These are phyloP conservation scores for Diaporthe sp. DNA, from an alignment of 2,329 filamentous ascomycete species.

Conservation along the genomic window DNA sequence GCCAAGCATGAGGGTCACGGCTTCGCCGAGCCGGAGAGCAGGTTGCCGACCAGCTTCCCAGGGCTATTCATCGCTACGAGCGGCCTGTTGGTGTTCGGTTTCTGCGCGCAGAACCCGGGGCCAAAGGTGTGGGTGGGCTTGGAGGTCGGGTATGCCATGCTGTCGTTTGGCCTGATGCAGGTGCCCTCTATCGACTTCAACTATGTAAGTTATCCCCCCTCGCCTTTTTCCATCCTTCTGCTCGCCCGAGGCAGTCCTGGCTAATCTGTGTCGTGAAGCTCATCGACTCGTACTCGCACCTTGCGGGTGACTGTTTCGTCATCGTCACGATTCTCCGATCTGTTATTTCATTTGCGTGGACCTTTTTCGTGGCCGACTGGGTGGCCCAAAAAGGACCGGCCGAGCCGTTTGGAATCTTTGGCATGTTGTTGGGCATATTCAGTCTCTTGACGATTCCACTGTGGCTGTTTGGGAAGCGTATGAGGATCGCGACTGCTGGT, in stretches of 20 bases:
- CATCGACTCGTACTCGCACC: constrained; percentile 63
- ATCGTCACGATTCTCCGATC: constrained; percentile 64
- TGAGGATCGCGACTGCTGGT: constrained; percentile 53
- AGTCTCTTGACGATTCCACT: constrained; percentile 53
- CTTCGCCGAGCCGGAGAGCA: constrained; percentile 52
- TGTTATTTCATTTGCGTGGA: constrained; percentile 67
- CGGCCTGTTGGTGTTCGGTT: constrained; percentile 55
- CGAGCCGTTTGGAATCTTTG: constrained; percentile 67
- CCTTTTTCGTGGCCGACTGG: constrained; percentile 67
- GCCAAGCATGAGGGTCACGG: constrained; percentile 47
- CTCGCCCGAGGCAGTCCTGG: background rate
- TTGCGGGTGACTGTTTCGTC: constrained; percentile 67
- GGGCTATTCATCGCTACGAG: constrained; percentile 49
- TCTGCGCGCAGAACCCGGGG: constrained; percentile 52
- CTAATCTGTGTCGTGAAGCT: constrained; percentile 50
- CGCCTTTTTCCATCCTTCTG: background rate
- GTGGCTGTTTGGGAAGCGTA: constrained; percentile 53
- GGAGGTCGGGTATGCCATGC: constrained; percentile 53
- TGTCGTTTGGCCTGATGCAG: constrained; percentile 55
- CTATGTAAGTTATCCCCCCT: constrained; percentile 50
- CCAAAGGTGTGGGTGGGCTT: constrained; percentile 52
- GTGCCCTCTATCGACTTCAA: constrained; percentile 56
- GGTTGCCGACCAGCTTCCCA: constrained; percentile 51
- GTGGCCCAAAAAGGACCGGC: constrained; percentile 57
- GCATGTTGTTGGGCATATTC: constrained; percentile 65